These are phyloP conservation scores for Diaporthe batatas DNA, from an alignment of 2,329 filamentous ascomycete species.

Conservation along the genomic window DNA sequence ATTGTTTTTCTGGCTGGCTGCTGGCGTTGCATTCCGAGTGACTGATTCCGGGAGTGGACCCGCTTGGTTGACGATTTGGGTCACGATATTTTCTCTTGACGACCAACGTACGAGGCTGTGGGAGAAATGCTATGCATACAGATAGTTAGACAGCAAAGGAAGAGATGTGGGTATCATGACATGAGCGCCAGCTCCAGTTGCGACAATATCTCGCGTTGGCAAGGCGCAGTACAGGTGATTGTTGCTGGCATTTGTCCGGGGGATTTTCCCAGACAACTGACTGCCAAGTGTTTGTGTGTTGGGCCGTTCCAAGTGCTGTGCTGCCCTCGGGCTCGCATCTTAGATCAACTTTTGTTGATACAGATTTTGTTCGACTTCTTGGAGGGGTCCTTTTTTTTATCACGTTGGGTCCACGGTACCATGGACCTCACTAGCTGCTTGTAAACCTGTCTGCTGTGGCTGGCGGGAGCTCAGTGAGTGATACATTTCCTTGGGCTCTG, in stretches of 20 bases:
- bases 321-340: not conserved
- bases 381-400: not conserved
- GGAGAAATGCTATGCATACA: slow-evolving; percentile 41
- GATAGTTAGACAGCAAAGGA: slow-evolving; percentile 43
- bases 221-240: not conserved
- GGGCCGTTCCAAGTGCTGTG: too few species aligned
- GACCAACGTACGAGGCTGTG: slow-evolving; percentile 35
- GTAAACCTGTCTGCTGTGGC: not conserved
- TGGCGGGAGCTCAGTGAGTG: not conserved
- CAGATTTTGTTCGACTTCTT: not conserved
- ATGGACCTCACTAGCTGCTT: not conserved
- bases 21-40: slow-evolving; percentile 43
- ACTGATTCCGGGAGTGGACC: slow-evolving; percentile 32
- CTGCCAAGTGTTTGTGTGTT: not conserved
- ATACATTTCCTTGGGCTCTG: too few species aligned
- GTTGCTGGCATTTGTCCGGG: not conserved
- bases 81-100: slow-evolving; percentile 40
- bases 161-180: slow-evolving; percentile 41
- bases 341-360: not conserved
- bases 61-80: slow-evolving; percentile 36
- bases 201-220: not conserved
- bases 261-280: not conserved
- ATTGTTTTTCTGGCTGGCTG: slow-evolving; percentile 38
- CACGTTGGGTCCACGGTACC: not conserved
- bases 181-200: slow-evolving; percentile 7